Conservation (phyloP, 2,329 filamentous ascomycete species). For the Colletotrichum musicola region DNA sequence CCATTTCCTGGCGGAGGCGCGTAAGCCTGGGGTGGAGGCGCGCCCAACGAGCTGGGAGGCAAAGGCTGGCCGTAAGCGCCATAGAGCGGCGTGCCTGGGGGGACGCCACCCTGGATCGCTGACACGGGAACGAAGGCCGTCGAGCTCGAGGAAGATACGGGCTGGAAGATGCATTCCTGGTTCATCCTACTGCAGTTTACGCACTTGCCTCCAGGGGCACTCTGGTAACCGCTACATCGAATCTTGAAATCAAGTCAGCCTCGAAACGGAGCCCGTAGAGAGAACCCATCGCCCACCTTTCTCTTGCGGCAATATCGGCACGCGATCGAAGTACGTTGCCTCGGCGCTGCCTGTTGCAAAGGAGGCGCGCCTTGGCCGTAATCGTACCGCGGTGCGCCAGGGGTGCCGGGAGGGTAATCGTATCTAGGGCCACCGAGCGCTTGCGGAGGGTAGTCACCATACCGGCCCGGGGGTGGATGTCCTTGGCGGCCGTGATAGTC, state of each 20-base stretch:
- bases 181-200: slow-evolving; percentile 73
- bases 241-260: slow-evolving; percentile 56
- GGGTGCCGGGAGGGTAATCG: slow-evolving; percentile 30
- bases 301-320: slow-evolving; percentile 72
- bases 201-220: slow-evolving; percentile 70
- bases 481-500: slow-evolving; percentile 53
- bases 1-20: slow-evolving; percentile 42
- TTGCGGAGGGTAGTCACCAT: slow-evolving; percentile 49
- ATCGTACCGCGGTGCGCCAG: slow-evolving; percentile 44
- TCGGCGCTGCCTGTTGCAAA: slow-evolving; percentile 65
- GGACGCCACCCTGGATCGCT: slow-evolving; percentile 68
- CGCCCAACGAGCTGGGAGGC: slow-evolving; percentile 42
- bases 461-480: slow-evolving; percentile 46
- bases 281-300: slow-evolving; percentile 58
- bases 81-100: slow-evolving; percentile 68
- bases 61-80: slow-evolving; percentile 70
- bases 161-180: slow-evolving; percentile 72
- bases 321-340: slow-evolving; percentile 71
- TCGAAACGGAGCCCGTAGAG: neutral
- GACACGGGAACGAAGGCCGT: slow-evolving; percentile 71
- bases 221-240: slow-evolving; percentile 71
- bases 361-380: slow-evolving; percentile 52
- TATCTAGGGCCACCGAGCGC: slow-evolving; percentile 35
- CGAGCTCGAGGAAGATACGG: slow-evolving; percentile 67
- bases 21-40: slow-evolving; percentile 32